Conservation (phyloP, 1,284 basidiomycete genomes). For the Ustilago trichophora region DNA sequence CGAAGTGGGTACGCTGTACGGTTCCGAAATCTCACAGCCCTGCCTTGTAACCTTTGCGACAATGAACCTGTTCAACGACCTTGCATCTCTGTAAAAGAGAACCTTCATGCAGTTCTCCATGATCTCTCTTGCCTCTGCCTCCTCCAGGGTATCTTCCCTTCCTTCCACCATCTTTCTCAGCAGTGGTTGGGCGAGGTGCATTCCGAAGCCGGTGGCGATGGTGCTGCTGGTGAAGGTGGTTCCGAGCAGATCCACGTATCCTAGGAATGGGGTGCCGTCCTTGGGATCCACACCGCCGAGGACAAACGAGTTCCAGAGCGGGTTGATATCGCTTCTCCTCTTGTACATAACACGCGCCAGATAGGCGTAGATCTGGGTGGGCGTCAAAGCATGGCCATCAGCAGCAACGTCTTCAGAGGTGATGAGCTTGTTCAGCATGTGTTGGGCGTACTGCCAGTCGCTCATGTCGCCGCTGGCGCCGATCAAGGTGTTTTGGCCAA, state of each 20-base stretch:
- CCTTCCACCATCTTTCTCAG: conserved; percentile 90
- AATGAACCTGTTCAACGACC: conserved; percentile 98
- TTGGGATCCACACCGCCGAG: conserved; percentile 73
- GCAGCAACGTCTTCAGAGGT: conserved; percentile 78
- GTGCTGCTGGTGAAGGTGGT: conserved; percentile 95
- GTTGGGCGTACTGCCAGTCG: conserved; percentile 94
- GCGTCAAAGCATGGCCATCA: conserved; percentile 86
- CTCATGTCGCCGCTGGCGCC: conserved; percentile 96
- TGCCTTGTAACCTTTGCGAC: conserved; percentile 84
- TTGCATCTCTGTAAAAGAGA: conserved; percentile 94
- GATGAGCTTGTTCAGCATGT: conserved; percentile 68
- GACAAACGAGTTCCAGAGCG: conserved; percentile 93
- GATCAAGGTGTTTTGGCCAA: conserved; percentile 82
- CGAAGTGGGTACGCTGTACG: conserved; percentile 78
- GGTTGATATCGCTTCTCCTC: conserved; percentile 86
- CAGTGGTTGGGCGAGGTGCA: conserved; percentile 90
- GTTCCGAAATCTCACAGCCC: conserved; percentile 83
- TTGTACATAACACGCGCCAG: conserved; percentile 90
- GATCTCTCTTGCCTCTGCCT: conserved; percentile 81
- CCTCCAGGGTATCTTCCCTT: conserved; percentile 76
- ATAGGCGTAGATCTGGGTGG: conserved; percentile 91
- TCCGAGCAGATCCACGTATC: conserved; percentile 95
- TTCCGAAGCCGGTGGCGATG: conserved; percentile 95
- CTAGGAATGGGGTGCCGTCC: conserved; percentile 69
- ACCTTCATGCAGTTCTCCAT: conserved; percentile 90